Evolutionary conservation across 805 yeast genomes (phyloP).

Genomic region (Metschnikowia shivogae): DNA sequence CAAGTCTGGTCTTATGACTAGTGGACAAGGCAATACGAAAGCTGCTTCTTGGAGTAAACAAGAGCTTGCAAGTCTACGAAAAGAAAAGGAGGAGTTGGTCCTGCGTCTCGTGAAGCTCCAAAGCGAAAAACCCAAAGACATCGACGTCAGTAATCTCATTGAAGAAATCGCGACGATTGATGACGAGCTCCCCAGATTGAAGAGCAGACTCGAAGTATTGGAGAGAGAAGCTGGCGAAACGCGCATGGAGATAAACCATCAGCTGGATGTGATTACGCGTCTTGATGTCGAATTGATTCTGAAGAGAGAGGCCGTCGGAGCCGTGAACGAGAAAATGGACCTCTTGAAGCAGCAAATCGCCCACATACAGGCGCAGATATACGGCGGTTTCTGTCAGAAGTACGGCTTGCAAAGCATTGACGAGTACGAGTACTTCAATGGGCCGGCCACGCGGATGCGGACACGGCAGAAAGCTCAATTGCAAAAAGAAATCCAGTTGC

Average conservation of each 20-base stretch:
- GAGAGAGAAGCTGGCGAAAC: conserved; percentile 45
- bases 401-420: conserved; percentile 53
- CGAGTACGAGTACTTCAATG: conserved; percentile 70
- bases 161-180: conserved; percentile 48
- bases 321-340: conserved; percentile 18
- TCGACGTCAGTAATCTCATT: conserved; percentile 51
- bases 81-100: conserved; percentile 46
- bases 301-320: conserved; percentile 11
- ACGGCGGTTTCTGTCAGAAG: conserved; percentile 49
- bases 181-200: conserved; percentile 40
- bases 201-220: conserved; percentile 41
- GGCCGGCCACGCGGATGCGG: conserved; percentile 50
- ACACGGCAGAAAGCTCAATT: conserved; percentile 60
- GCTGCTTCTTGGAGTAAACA: conserved; percentile 71
- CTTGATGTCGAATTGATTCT: conserved; percentile 9
- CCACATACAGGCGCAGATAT: conserved; percentile 30
- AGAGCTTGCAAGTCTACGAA: conserved; percentile 52
- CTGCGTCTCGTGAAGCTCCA: conserved; percentile 48
- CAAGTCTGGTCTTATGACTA: conserved; percentile 87
- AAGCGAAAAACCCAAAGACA: conserved; percentile 49
- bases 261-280: conserved; percentile 19
- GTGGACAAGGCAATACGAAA: conserved; percentile 55
- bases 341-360: conserved; percentile 16
- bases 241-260: conserved; percentile 40
- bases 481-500: conserved; percentile 54